Conservation (phyloP, 192 early-diverging fungal genomes). For the Coemansia sp. region DNA sequence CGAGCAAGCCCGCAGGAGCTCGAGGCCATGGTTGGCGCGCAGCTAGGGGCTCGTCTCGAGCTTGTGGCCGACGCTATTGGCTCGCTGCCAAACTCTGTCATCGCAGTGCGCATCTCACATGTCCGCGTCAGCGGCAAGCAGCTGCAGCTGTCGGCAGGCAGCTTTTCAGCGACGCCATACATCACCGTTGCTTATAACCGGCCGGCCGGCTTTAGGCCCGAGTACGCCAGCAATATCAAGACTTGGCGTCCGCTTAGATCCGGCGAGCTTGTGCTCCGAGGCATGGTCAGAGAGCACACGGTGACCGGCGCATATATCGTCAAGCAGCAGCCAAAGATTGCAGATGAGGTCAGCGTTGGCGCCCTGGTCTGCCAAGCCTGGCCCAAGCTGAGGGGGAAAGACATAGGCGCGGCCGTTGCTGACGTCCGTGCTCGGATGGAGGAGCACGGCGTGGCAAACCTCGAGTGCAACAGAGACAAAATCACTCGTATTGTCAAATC, state of each 20-base stretch:
- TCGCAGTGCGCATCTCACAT: slow-evolving; percentile 36
- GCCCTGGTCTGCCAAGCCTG: slow-evolving; percentile 36
- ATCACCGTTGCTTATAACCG: slow-evolving; percentile 46
- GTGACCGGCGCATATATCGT: slow-evolving; percentile 35
- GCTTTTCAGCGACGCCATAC: slow-evolving; percentile 13
- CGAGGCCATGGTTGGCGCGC: slow-evolving; percentile 16
- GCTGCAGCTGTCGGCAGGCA: not conserved
- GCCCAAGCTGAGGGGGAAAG: slow-evolving; percentile 37
- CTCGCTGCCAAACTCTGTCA: slow-evolving; percentile 15
- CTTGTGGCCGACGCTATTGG: slow-evolving; percentile 37
- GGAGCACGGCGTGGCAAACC: slow-evolving; percentile 28
- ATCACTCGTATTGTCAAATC: slow-evolving; percentile 30
- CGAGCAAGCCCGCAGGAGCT: slow-evolving; percentile 16
- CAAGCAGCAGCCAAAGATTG: slow-evolving; percentile 6
- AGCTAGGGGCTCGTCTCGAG: slow-evolving; percentile 28
- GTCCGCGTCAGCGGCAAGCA: slow-evolving; percentile 1
- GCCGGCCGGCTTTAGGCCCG: slow-evolving; percentile 14
- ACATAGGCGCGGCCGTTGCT: slow-evolving; percentile 32
- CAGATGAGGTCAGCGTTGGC: slow-evolving; percentile 42
- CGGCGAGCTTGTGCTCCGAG: slow-evolving; percentile 25
- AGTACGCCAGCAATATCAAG: slow-evolving; percentile 16
- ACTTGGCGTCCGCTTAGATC: slow-evolving; percentile 31
- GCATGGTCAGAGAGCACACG: slow-evolving; percentile 26
- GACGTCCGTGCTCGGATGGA: slow-evolving; percentile 25
- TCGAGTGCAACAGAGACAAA: slow-evolving; percentile 21